Evolutionary conservation across 257 asterid species (phyloP).

Genomic region (Nicotiana undulata): DNA sequence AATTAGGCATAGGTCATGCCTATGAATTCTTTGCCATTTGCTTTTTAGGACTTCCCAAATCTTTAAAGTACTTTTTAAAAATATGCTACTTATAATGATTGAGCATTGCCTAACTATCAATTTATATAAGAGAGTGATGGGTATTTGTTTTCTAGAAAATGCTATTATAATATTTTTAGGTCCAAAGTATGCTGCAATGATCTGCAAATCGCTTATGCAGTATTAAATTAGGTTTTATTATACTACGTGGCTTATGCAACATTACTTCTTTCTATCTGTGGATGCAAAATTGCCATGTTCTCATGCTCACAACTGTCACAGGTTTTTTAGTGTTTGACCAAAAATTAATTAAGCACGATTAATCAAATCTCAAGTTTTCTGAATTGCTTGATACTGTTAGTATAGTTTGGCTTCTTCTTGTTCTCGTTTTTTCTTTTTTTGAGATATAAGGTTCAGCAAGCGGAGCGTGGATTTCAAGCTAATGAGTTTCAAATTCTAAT

Average conservation of each 20-base stretch:
- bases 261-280: neutral
- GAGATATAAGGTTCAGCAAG: too few relatives aligned
- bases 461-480: too few relatives aligned
- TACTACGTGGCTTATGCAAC: neutral
- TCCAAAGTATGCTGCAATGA: neutral
- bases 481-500: too few relatives aligned
- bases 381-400: neutral
- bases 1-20: slow-evolving; percentile 39
- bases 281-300: slow-evolving; percentile 4
- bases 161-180: neutral
- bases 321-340: neutral
- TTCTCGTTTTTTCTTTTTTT: too few relatives aligned
- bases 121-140: neutral
- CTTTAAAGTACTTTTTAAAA: slow-evolving; percentile 10
- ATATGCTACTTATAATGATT: slow-evolving; percentile 15
- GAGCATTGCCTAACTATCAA: slow-evolving; percentile 34
- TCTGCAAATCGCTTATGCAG: neutral
- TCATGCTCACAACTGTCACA: neutral
- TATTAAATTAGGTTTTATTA: neutral
- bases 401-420: neutral
- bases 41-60: slow-evolving; percentile 29
- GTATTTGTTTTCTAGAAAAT: neutral
- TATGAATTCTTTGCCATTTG: slow-evolving; percentile 20
- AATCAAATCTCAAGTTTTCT: neutral
- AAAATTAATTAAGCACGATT: neutral